phyloP scores from a whole-genome alignment of 257 asterid genomes.

The Capsicum baccatum region DNA sequence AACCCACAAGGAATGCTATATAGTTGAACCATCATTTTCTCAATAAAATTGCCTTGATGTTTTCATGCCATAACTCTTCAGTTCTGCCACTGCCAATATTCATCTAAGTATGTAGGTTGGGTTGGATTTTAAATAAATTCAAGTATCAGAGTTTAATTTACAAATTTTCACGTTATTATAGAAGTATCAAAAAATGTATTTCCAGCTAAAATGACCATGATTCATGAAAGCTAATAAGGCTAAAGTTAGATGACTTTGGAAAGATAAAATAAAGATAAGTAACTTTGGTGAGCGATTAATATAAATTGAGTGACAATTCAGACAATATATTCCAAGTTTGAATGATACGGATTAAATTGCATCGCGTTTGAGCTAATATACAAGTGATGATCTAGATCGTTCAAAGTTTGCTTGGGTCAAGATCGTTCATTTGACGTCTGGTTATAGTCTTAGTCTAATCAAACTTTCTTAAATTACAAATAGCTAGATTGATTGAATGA shows the following conservation, averaged over 20 bases:
- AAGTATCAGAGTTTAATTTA: too few relatives aligned
- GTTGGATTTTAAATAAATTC: too few relatives aligned
- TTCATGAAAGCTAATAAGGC: too few relatives aligned
- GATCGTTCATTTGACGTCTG: background rate
- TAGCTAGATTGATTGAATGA: background rate
- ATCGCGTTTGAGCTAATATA: background rate
- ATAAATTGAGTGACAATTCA: too few relatives aligned
- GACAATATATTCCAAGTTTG: background rate
- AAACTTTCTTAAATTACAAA: too few relatives aligned
- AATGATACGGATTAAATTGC: background rate
- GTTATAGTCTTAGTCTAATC: background rate
- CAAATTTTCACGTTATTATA: too few relatives aligned
- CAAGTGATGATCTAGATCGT: background rate
- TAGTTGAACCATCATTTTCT: slow-evolving; percentile 17
- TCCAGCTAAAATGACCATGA: too few relatives aligned
- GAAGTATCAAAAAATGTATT: too few relatives aligned
- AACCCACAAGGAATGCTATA: slow-evolving; percentile 1
- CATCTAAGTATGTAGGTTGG: background rate
- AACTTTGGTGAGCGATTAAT: too few relatives aligned
- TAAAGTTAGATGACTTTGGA: too few relatives aligned
- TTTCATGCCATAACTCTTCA: background rate
- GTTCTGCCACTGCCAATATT: background rate
- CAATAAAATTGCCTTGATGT: background rate
- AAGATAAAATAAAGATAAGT: too few relatives aligned
- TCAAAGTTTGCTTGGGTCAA: background rate